Percentiles rank a stretch among this genome's conserved stretches.
These are phyloP conservation scores for Deinandra increscens DNA, from an alignment of 129 eudicot species.

Conservation along the genomic window DNA sequence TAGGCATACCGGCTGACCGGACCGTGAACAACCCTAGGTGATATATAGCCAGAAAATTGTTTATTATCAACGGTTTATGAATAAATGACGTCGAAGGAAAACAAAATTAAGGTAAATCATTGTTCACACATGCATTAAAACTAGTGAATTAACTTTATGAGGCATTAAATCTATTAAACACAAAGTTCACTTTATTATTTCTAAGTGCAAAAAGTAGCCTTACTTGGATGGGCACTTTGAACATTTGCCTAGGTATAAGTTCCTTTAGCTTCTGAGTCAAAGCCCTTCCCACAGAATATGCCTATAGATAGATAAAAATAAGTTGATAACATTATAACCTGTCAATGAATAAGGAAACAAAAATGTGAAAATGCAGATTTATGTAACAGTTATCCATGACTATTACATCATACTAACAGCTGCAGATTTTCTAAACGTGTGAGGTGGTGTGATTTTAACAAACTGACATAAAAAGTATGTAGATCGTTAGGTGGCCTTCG, in stretches of 20 bases:
- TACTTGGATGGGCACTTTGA: slow-evolving; percentile 97
- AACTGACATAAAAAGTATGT: slow-evolving; percentile 9
- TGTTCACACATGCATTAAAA: slow-evolving; percentile 5
- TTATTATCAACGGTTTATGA: neutral
- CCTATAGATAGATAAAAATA: slow-evolving; percentile 44
- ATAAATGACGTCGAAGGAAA: neutral
- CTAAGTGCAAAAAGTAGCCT: slow-evolving; percentile 6
- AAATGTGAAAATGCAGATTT: slow-evolving; percentile 21
- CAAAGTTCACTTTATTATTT: slow-evolving; percentile 1
- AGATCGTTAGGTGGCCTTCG: neutral
- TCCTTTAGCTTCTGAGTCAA: slow-evolving; percentile 95
- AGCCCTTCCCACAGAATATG: slow-evolving; percentile 96
- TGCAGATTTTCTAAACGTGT: neutral
- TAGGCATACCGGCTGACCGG: no score
- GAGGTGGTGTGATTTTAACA: slow-evolving; percentile 1
- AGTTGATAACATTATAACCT: slow-evolving; percentile 17
- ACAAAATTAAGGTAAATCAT: neutral
- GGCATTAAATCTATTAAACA: neutral
- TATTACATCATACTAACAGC: slow-evolving; percentile 7
- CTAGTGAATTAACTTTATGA: slow-evolving; percentile 9
- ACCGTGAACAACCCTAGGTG: no score
- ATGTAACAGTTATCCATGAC: slow-evolving; percentile 1
- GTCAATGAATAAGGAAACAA: slow-evolving; percentile 4
- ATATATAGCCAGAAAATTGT: neutral
- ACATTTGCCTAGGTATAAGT: slow-evolving; percentile 97